Evolutionary conservation across 2,329 filamentous ascomycete species (phyloP).

Genomic region (Fusarium tjaetaba): DNA sequence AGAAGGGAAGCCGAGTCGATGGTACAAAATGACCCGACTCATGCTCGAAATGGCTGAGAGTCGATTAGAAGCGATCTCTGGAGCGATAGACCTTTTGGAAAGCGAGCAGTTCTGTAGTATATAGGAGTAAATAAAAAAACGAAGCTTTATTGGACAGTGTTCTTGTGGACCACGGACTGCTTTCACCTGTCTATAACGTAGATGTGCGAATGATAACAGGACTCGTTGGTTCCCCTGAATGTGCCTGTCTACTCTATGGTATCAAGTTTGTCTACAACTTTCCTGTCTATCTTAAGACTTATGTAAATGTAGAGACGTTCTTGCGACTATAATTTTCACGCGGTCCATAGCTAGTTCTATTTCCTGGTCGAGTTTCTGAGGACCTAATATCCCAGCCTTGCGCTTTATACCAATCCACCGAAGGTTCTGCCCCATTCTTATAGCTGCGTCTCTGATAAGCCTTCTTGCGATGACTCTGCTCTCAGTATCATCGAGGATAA

Average conservation of each 20-base stretch:
- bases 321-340: neutral
- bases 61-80: neutral
- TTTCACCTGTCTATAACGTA: neutral
- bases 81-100: neutral
- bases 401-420: neutral
- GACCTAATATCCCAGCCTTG: neutral
- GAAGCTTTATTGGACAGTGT: too few species aligned
- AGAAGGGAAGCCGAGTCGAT: accelerated
- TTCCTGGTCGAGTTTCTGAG: neutral
- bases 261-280: accelerated
- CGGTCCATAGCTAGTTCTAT: neutral
- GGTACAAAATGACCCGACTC: neutral
- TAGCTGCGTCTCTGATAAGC: neutral
- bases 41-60: neutral
- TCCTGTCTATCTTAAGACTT: too few species aligned
- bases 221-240: neutral
- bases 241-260: accelerated
- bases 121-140: neutral
- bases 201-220: accelerated
- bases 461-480: neutral
- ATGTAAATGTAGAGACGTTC: neutral
- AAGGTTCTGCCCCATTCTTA: neutral
- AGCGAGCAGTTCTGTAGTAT: neutral
- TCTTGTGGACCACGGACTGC: too few species aligned
- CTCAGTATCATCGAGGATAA: neutral